Evolutionary conservation across 2,329 filamentous ascomycete genomes (phyloP), one percentile per base, ranked within the genome.

Genomic region (Talaromyces sp.): DNA sequence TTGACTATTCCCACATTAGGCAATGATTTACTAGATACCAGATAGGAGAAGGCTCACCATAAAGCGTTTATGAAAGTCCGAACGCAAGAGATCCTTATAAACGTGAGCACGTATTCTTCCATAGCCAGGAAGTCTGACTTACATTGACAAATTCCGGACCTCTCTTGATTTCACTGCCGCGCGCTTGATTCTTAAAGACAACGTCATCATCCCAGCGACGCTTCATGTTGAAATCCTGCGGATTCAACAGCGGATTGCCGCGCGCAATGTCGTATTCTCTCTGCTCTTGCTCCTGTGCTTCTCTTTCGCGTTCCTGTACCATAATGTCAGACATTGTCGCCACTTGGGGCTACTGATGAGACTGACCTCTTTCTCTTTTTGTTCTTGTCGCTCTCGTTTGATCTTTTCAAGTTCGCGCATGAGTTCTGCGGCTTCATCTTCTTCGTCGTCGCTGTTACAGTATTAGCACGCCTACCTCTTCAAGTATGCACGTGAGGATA

Each of bases 71-170:
- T 99, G 95, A 78, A 99, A 99, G 79, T 99, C 95, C 35, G 93
- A 97, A 68, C 94, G 89, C 68, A 98, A 81, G 73, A 97, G 84
- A 79, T 98, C 90, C 89, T 92, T 37, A 43, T 68, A 11, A 68
- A 61, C 33, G 43, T 68, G n/a, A 68, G 66, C 33, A 43, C 63
- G 11, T 43, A 67, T 59, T 13, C 58, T 43, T 57, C 47, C 37
- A 52, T 56, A 57, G 59, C 39, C n/a, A 22, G 22, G 58, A n/a
- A 37, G 19, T 11, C 31, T 35, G 25, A 81, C 88, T 81, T 77
- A 92, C 93, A 75, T 99, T 99, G 78, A 99, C 93, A 80, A 99
- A 99, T 79, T 97, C 93, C 82, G 94, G 96, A 82, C 90, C 93
- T 68, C 90, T 88, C 82, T 90, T 93, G 68, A 97, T 92, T 74